Percentiles rank a stretch among this genome's conserved stretches.
phyloP scores from a whole-genome alignment of 495 filamentous ascomycete species.

The Parmelia sp. region DNA sequence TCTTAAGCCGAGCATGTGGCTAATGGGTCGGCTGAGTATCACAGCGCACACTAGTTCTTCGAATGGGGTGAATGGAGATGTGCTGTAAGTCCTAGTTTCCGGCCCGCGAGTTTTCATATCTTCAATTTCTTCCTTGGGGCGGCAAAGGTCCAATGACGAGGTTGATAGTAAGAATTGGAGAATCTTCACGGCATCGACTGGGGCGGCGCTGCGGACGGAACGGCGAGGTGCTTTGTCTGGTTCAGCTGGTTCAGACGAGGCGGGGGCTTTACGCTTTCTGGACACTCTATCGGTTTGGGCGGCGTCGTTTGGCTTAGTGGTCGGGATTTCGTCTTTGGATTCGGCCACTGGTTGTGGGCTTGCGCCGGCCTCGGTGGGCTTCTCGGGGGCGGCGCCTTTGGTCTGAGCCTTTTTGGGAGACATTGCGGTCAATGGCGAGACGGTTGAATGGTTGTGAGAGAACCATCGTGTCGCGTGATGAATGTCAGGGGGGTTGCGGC shows the following conservation, averaged over 20 bases:
- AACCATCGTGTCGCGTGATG: neutral
- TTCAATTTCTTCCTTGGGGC: conserved; percentile 31
- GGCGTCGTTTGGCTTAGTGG: neutral
- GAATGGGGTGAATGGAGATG: conserved; percentile 28
- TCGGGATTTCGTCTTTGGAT: neutral
- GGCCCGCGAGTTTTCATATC: conserved; percentile 22
- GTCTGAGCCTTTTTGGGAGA: conserved; percentile 20
- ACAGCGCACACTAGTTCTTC: conserved; percentile 33
- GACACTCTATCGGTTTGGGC: neutral
- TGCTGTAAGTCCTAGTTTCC: conserved; percentile 25
- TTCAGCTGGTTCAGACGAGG: conserved; percentile 16
- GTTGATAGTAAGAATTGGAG: conserved; percentile 31
- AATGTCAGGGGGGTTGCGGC: neutral
- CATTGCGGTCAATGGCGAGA: conserved; percentile 10
- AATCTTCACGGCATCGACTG: conserved; percentile 21
- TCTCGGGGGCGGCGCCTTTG: neutral
- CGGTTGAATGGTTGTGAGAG: neutral
- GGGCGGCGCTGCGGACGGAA: conserved; percentile 18
- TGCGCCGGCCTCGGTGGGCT: neutral
- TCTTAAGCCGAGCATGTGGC: conserved; percentile 31
- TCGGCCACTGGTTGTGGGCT: neutral
- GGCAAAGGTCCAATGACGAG: conserved; percentile 26
- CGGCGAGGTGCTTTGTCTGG: conserved; percentile 22
- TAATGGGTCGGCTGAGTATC: conserved; percentile 32
- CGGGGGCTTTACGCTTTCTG: conserved; percentile 23